A percentile compares a stretch with the other conserved stretches of the same genome.
Conservation (phyloP, 192 early-diverging fungal genomes). For the Coemansia sp. region DNA sequence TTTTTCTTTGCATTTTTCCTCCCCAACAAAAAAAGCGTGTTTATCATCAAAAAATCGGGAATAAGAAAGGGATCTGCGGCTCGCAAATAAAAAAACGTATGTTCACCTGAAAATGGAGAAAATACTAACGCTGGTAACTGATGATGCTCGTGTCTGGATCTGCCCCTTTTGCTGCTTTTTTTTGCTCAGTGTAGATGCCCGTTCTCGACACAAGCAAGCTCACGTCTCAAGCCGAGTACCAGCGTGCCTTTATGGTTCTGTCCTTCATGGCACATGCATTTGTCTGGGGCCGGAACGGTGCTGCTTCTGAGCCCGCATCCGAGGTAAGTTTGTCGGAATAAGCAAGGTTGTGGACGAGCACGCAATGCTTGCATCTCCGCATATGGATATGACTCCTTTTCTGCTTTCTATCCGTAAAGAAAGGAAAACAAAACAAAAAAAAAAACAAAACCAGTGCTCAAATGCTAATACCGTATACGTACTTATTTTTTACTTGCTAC, state of each 20-base stretch:
- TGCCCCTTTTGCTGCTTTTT: background rate
- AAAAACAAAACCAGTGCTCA: background rate
- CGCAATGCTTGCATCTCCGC: no score
- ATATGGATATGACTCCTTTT: no score
- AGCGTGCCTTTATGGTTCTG: conserved; percentile 84
- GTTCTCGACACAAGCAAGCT: conserved; percentile 67
- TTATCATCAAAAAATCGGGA: no score
- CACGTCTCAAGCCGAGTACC: conserved; percentile 67
- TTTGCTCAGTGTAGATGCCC: conserved; percentile 66
- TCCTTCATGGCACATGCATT: conserved; percentile 89
- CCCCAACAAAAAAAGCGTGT: background rate
- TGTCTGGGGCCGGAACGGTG: conserved; percentile 86
- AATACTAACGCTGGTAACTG: background rate
- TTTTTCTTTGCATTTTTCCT: background rate
- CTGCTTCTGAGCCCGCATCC: conserved; percentile 56
- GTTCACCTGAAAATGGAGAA: background rate
- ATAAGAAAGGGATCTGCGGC: background rate
- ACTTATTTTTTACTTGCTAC: background rate
- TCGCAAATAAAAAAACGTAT: background rate
- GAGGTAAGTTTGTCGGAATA: conserved; percentile 55
- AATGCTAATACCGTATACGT: background rate
- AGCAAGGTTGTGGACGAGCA: no score
- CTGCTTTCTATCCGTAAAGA: background rate
- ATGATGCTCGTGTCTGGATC: background rate
- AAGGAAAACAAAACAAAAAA: background rate